Evolutionary conservation across 208 protist species (phyloP), one percentile per base, ranked within the genome.

Genomic region (Balamuthia mandrillaris): DNA sequence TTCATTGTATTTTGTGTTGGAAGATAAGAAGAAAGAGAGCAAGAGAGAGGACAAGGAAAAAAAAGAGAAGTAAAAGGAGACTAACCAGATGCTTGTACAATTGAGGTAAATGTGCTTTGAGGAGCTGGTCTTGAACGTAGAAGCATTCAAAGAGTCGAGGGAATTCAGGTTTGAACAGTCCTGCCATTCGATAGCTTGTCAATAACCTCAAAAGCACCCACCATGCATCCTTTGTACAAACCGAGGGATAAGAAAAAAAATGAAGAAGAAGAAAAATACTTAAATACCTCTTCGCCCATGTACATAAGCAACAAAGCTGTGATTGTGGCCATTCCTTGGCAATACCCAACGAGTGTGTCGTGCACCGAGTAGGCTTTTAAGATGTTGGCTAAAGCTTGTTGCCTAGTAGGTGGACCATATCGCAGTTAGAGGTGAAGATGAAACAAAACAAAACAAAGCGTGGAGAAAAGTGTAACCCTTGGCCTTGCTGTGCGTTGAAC

Each of bases 331-430:
- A 85, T 35, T 10, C 85, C 85, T 45, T 88, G 85, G 65, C 85
- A 88, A 66, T 88, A 88, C 52, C 85, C 85, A 2, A 88, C 47
- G 31, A 58, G 52, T 16, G 54, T 49, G 61, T 87, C 66, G 61
- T 75, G 52, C 21, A 83, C 18, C 10, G 63, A 51, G 44, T 87
- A 87, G n/a, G 84, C 84, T 24, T 72, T 65, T 29, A 65, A 21
- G 21, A 65, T 65, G 24, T 65, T 65, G 56, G 56, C n/a, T 29
- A 65, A 65, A 6, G 56, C 56, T 29, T 65, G n/a, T 65, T 65
- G 56, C 21, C 56, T 65, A 29, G 6, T 14, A 10, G 10, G 33
- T 29, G 21, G 56, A 65, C 10, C 56, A 65, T 65, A 29, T n/a
- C n/a, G n/a, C n/a, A n/a, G n/a, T n/a, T n/a, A n/a, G n/a, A n/a